Conservation (phyloP, 768 basidiomycete genomes). For the Tylopilus felleus region DNA sequence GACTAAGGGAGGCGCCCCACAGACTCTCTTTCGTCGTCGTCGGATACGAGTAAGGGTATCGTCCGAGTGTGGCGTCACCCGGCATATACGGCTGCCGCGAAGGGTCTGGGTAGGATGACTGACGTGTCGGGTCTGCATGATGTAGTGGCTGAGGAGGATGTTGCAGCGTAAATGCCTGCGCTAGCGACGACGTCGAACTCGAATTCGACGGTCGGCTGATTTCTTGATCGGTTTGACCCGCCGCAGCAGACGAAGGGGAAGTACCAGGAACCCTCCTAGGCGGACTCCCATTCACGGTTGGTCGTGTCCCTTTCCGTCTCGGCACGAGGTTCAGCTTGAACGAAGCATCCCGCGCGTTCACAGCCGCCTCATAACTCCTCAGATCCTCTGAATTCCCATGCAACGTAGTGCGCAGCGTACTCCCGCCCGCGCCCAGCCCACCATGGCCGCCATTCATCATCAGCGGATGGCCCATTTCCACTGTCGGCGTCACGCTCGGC, state of each 20-base stretch:
- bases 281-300: slow-evolving; percentile 17
- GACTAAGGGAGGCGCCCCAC: slow-evolving; percentile 77
- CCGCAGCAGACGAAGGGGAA: neutral
- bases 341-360: slow-evolving; percentile 63
- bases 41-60: slow-evolving; percentile 40
- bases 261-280: slow-evolving; percentile 2
- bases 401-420: slow-evolving; percentile 36
- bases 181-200: slow-evolving; percentile 38
- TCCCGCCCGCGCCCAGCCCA: slow-evolving; percentile 21
- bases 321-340: slow-evolving; percentile 55
- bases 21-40: slow-evolving; percentile 52
- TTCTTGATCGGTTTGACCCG: slow-evolving; percentile 16
- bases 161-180: slow-evolving; percentile 37
- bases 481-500: slow-evolving; percentile 66
- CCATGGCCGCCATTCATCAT: slow-evolving; percentile 19
- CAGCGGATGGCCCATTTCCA: slow-evolving; percentile 21
- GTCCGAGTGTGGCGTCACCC: slow-evolving; percentile 18
- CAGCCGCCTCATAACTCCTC: slow-evolving; percentile 70
- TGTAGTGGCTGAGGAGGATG: neutral
- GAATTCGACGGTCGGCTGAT: slow-evolving; percentile 38
- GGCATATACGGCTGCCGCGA: slow-evolving; percentile 30
- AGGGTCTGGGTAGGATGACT: slow-evolving; percentile 21
- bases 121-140: slow-evolving; percentile 21
- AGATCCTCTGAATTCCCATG: slow-evolving; percentile 58
- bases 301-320: slow-evolving; percentile 31